A percentile compares a stretch with the other conserved stretches of the same genome.
phyloP scores from a whole-genome alignment of 164 flowering plant species.

The Taxillus chinensis region DNA sequence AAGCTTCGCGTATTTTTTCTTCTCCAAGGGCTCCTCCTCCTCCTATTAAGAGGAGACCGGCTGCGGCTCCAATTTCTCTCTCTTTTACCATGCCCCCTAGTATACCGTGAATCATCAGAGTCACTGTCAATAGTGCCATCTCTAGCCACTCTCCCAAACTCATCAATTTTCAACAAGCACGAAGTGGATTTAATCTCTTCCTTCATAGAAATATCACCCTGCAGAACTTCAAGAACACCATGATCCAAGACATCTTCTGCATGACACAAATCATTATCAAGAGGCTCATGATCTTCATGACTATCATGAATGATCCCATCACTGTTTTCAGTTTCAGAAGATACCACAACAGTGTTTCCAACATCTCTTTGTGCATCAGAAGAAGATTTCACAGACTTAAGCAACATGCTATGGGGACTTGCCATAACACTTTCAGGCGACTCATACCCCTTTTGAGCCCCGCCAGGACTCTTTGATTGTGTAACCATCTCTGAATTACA shows the following conservation, averaged over 20 bases:
- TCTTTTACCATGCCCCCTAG: conserved; percentile 37
- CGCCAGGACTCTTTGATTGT: conserved; percentile 10
- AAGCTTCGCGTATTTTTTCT: conserved; percentile 58
- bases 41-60: conserved; percentile 48
- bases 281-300: conserved; percentile 9
- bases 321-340: conserved; percentile 6
- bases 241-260: conserved; percentile 12
- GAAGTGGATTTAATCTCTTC: conserved; percentile 18
- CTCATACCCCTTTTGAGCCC: conserved; percentile 9
- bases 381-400: conserved; percentile 4
- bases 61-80: conserved; percentile 43
- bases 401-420: conserved; percentile 1
- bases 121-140: conserved; percentile 74
- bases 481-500: conserved; percentile 8
- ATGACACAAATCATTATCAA: conserved; percentile 4
- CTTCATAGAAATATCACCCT: conserved; percentile 14
- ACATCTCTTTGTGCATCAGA: conserved; percentile 10
- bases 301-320: conserved; percentile 7
- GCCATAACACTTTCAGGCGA: conserved; percentile 4
- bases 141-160: conserved; percentile 75
- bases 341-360: conserved; percentile 5
- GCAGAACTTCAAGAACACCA: conserved; percentile 14
- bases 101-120: conserved; percentile 39
- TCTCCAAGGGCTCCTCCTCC: conserved; percentile 58
- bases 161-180: conserved; percentile 43